Evolutionary conservation across 2,329 filamentous ascomycete species (phyloP).

Genomic region (Colletotrichum truncatum): DNA sequence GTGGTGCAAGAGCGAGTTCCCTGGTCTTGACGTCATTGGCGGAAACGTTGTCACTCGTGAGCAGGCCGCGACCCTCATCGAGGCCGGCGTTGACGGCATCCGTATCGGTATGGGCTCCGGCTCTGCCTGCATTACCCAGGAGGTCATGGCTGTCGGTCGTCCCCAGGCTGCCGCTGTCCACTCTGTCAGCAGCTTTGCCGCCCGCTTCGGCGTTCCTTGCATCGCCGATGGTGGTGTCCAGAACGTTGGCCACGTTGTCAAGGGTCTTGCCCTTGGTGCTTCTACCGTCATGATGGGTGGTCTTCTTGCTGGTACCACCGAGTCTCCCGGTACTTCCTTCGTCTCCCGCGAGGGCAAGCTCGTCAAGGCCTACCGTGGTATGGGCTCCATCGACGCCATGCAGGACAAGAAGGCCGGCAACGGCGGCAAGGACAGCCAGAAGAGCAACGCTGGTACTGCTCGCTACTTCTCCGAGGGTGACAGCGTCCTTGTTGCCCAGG

Average conservation of each 20-base stretch:
- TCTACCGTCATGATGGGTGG: slow-evolving; percentile 99
- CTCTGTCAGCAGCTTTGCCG: slow-evolving; percentile 88
- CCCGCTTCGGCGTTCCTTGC: slow-evolving; percentile 93
- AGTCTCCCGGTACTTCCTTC: slow-evolving; percentile 96
- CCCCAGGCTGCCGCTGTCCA: slow-evolving; percentile 95
- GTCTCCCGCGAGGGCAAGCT: slow-evolving; percentile 97
- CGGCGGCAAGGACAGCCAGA: slow-evolving; percentile 76
- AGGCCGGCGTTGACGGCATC: slow-evolving; percentile 93
- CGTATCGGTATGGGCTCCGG: slow-evolving; percentile 99
- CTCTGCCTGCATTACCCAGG: slow-evolving; percentile 98
- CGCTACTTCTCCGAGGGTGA: slow-evolving; percentile 99
- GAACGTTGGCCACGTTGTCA: slow-evolving; percentile 99
- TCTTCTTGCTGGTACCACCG: slow-evolving; percentile 94
- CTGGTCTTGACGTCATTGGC: slow-evolving; percentile 90
- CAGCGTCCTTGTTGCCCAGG: slow-evolving; percentile 93
- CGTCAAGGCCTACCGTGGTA: slow-evolving; percentile 98
- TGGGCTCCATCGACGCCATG: slow-evolving; percentile 99
- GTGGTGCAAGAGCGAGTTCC: slow-evolving; percentile 89
- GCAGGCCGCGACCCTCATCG: slow-evolving; percentile 91
- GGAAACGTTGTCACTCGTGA: slow-evolving; percentile 98
- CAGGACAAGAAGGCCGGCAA: slow-evolving; percentile 95
- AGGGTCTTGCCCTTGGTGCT: slow-evolving; percentile 93
- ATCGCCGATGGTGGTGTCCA: slow-evolving; percentile 98
- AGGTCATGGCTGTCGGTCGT: slow-evolving; percentile 98
- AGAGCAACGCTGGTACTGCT: slow-evolving; percentile 93